Evolutionary conservation across 2,329 filamentous ascomycete species (phyloP).

Genomic region (Colletotrichum tropicale): DNA sequence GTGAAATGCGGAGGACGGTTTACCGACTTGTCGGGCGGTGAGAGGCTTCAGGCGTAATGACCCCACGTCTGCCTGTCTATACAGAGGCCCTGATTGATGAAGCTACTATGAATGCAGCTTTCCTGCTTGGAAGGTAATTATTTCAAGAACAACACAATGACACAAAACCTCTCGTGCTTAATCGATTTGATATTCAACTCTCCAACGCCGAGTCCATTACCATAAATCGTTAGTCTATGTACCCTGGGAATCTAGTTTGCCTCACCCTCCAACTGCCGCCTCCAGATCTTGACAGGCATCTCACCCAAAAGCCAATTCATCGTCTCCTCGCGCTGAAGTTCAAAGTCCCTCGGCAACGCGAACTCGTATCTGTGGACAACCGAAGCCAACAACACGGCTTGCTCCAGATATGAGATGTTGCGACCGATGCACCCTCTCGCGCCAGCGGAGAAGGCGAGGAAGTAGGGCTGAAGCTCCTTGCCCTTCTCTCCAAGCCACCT

Average conservation of each 20-base stretch:
- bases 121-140: neutral
- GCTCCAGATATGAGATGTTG: constrained; percentile 47
- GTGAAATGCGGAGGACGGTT: rapidly evolving
- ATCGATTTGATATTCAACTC: neutral
- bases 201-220: neutral
- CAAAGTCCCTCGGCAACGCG: constrained; percentile 25
- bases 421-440: constrained; percentile 28
- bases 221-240: neutral
- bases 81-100: neutral
- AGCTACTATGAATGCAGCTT: neutral
- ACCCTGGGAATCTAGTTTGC: neutral
- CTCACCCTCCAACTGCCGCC: neutral
- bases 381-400: constrained; percentile 46
- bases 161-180: neutral
- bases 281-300: constrained; percentile 13
- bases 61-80: too few species aligned
- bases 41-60: too few species aligned
- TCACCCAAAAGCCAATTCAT: constrained; percentile 15
- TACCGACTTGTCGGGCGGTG: neutral
- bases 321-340: constrained; percentile 6
- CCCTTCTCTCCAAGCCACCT: constrained; percentile 44
- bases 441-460: constrained; percentile 39
- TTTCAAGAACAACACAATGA: neutral
- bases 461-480: constrained; percentile 40
- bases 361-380: constrained; percentile 48